Evolutionary conservation across 495 filamentous ascomycete species (phyloP), one percentile per base, ranked within the genome.

Genomic region (Platismatia glauca): DNA sequence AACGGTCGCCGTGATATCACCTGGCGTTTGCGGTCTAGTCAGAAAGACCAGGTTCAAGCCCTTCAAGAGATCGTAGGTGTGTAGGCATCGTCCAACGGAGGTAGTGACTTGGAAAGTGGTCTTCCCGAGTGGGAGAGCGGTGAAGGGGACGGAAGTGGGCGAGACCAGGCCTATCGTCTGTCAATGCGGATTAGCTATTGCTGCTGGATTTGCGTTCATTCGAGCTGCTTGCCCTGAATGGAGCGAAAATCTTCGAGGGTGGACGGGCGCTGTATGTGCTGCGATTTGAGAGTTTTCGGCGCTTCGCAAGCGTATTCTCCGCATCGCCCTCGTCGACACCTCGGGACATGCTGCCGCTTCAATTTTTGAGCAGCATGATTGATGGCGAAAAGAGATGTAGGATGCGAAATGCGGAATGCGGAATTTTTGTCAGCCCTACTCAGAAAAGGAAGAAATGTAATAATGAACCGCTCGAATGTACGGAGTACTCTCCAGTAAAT

Each of bases 61-160:
- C 71, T 82, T 85, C 68, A 86, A 89, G 57, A 97, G 76, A 71
- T 97, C 94, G 74, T 97, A 97, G 3, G 94, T 97, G 71, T 97
- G 94, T 16, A 99, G 82, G 50, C 85, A 88, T 65, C 85, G 84
- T 65, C 91, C 92, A 57, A 93, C 89, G 0, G 89, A 96, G 44
- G 95, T 97, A 18, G 94, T 97, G 73, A 99, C 89, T 70, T 99
- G 94, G 72, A 94, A 97, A 22, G 91, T 95, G 8, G 90, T 89
- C 72, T 95, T 95, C 60, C 94, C 94, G 20, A 96, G 77, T 5
- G 94, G 89, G 29, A 93, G 82, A 27, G 86, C 85, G 11, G 92
- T 89, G 69, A 97, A 97, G 8, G 94, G 93, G 4, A 95, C 89
- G 39, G 81, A 66, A 16, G 92, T 96, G 4, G 94, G 89, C 18